Conservation (phyloP, 441 rosid species). For the Metrosideros polymorpha region DNA sequence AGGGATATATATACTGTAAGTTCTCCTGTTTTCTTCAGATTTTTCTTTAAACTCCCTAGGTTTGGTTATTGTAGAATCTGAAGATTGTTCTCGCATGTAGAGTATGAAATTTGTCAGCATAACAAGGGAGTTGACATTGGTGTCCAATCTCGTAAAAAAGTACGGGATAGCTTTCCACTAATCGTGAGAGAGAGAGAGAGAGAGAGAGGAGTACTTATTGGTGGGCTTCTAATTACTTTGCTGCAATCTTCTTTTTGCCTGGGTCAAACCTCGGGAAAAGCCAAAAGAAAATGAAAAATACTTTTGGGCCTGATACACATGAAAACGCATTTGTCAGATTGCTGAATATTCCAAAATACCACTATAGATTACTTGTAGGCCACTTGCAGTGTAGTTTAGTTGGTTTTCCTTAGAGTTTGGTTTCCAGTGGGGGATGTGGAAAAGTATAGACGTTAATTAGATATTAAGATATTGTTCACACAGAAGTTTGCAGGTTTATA, state of each 20-base stretch:
- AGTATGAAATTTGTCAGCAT: background rate
- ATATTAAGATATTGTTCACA: background rate
- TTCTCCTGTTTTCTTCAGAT: background rate
- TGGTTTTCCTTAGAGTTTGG: background rate
- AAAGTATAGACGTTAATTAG: background rate
- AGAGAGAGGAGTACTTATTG: background rate
- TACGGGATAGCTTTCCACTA: background rate
- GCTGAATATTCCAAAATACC: background rate
- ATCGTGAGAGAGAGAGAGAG: background rate
- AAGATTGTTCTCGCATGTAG: background rate
- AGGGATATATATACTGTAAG: slow-evolving; percentile 95
- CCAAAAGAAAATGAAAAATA: background rate
- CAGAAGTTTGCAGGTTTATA: background rate
- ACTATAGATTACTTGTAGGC: background rate
- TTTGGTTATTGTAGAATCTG: background rate
- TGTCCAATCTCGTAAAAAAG: background rate
- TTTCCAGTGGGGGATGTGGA: background rate
- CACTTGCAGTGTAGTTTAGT: background rate
- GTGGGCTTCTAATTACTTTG: background rate
- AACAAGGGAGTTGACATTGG: background rate
- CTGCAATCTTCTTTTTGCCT: background rate
- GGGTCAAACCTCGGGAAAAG: background rate
- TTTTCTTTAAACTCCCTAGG: background rate
- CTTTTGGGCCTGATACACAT: background rate
- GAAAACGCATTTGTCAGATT: background rate